phyloP scores from a whole-genome alignment of 257 asterid genomes.

The Nicotiana tomentosiformis region DNA sequence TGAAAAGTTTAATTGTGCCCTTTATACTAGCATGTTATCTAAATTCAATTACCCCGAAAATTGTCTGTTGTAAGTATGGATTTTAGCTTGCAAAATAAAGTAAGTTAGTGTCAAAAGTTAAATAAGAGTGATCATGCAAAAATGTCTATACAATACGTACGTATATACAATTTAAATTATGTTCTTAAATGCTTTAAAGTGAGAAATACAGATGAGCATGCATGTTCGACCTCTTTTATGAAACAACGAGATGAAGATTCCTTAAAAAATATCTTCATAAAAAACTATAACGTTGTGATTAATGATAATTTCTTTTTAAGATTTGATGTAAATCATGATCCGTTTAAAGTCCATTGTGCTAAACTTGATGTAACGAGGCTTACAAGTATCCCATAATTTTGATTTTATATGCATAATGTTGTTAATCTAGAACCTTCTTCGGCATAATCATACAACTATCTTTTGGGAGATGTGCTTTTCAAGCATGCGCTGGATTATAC shows the following conservation, averaged over 20 bases:
- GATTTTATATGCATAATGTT: background rate
- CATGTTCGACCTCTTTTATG: too few species aligned
- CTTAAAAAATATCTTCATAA: background rate
- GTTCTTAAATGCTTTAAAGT: background rate
- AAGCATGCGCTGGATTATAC: slow-evolving; percentile 15
- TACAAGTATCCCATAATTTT: background rate
- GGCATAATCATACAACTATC: slow-evolving; percentile 1
- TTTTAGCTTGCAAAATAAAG: too few species aligned
- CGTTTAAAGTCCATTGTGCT: background rate
- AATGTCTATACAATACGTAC: too few species aligned
- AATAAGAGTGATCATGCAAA: too few species aligned
- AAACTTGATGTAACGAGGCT: background rate
- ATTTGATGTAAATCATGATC: background rate
- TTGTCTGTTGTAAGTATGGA: too few species aligned
- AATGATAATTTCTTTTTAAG: background rate
- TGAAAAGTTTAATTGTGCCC: too few species aligned
- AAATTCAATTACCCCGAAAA: too few species aligned
- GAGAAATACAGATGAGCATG: background rate
- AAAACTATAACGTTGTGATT: background rate
- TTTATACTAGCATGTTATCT: too few species aligned
- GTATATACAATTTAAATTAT: too few species aligned
- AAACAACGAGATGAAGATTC: background rate
- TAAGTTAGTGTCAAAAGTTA: too few species aligned
- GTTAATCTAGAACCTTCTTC: background rate
- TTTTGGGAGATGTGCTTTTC: slow-evolving; percentile 8